Evolutionary conservation across 202 grass and related monocot species (phyloP).

Genomic region (Panicum virgatum): DNA sequence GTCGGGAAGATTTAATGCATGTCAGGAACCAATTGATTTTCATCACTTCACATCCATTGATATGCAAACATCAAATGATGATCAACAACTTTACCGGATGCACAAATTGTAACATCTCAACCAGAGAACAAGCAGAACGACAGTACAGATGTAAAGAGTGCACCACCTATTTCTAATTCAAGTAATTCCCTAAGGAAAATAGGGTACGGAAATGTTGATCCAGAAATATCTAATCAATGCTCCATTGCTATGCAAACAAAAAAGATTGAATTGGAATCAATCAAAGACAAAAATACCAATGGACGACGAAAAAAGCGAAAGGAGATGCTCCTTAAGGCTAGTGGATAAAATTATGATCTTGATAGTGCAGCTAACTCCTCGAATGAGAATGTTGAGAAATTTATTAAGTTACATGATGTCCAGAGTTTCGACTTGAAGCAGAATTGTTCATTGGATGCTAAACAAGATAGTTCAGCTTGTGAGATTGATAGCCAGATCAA

Average conservation of each 20-base stretch:
- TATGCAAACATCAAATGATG: conserved; percentile 27
- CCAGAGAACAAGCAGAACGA: conserved; percentile 32
- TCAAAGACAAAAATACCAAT: conserved; percentile 42
- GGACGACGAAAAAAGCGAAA: conserved; percentile 57
- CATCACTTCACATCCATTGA: neutral
- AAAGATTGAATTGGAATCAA: conserved; percentile 43
- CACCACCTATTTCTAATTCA: conserved; percentile 25
- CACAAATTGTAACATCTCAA: conserved; percentile 20
- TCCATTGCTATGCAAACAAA: conserved; percentile 36
- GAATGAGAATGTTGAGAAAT: conserved; percentile 46
- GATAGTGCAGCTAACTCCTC: conserved; percentile 53
- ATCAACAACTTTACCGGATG: conserved; percentile 10
- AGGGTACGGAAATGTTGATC: conserved; percentile 30
- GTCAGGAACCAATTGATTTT: conserved; percentile 11
- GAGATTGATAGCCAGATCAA: conserved; percentile 44
- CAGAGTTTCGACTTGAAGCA: conserved; percentile 30
- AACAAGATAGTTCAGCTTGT: conserved; percentile 30
- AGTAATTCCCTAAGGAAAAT: conserved; percentile 8
- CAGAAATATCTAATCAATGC: conserved; percentile 29
- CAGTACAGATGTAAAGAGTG: neutral
- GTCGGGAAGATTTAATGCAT: neutral
- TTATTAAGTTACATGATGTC: conserved; percentile 24
- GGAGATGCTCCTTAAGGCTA: conserved; percentile 61
- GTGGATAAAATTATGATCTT: conserved; percentile 56
- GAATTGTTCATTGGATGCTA: conserved; percentile 26